These are phyloP conservation scores for Ploettnerulaceae sp. DNA, from an alignment of 2,329 filamentous ascomycete genomes.

Conservation along the genomic window DNA sequence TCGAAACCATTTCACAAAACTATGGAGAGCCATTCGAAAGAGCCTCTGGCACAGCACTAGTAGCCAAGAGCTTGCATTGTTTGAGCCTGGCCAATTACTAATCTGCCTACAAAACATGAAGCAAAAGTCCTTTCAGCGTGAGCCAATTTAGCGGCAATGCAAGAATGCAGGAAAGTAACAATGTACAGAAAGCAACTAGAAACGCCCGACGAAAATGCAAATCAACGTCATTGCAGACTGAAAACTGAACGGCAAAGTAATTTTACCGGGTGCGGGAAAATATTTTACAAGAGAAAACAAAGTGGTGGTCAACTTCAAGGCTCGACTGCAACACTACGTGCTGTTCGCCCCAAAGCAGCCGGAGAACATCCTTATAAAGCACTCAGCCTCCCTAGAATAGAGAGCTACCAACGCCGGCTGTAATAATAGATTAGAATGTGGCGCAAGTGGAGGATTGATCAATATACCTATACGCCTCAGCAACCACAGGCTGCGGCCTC, in stretches of 20 bases:
- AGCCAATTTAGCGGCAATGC: slow-evolving; percentile 11
- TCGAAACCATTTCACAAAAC: neutral
- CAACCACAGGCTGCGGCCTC: slow-evolving; percentile 37
- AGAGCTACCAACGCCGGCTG: slow-evolving; percentile 38
- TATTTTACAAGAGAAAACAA: slow-evolving; percentile 4
- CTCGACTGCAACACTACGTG: slow-evolving; percentile 27
- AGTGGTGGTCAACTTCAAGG: slow-evolving; percentile 21
- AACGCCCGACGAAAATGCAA: slow-evolving; percentile 11
- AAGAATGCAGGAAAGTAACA: slow-evolving; percentile 8
- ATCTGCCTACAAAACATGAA: slow-evolving; percentile 16
- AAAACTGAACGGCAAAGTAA: neutral
- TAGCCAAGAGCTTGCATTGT: slow-evolving; percentile 22
- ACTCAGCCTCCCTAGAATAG: neutral
- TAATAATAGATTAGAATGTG: slow-evolving; percentile 17
- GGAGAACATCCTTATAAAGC: neutral
- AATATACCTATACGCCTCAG: slow-evolving; percentile 36
- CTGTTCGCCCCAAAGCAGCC: slow-evolving; percentile 13
- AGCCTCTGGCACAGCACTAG: slow-evolving; percentile 26
- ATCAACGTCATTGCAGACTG: slow-evolving; percentile 1
- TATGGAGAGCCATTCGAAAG: slow-evolving; percentile 19
- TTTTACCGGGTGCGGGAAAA: too few relatives aligned
- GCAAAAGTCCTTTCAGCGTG: slow-evolving; percentile 8
- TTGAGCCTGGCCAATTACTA: slow-evolving; percentile 23
- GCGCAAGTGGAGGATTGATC: slow-evolving; percentile 9
- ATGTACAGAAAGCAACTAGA: slow-evolving; percentile 12